Evolutionary conservation across 2,329 filamentous ascomycete genomes (phyloP).

Genomic region (Penicillium frequentans): DNA sequence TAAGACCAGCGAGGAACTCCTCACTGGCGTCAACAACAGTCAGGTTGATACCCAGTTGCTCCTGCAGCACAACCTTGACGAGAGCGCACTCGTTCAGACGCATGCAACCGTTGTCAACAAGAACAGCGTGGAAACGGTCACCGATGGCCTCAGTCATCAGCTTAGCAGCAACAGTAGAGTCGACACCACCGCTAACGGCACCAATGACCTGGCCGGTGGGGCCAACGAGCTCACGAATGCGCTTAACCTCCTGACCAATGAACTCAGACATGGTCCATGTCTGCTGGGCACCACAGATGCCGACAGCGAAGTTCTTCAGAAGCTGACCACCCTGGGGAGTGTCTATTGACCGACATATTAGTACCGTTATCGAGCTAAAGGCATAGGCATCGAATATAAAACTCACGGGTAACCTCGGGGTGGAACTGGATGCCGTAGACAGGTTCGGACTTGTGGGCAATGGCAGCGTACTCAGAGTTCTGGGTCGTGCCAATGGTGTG

Average conservation of each 20-base stretch:
- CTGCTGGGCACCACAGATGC: slow-evolving; percentile 73
- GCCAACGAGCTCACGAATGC: slow-evolving; percentile 81
- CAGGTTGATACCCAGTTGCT: slow-evolving; percentile 85
- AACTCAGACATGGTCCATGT: slow-evolving; percentile 90
- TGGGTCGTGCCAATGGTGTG: slow-evolving; percentile 66
- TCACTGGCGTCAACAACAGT: slow-evolving; percentile 80
- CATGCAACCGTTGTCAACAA: slow-evolving; percentile 85
- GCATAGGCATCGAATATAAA: slow-evolving; percentile 57
- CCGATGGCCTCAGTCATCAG: slow-evolving; percentile 86
- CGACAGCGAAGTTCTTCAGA: slow-evolving; percentile 71
- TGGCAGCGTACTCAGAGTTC: slow-evolving; percentile 78
- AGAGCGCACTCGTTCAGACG: slow-evolving; percentile 79
- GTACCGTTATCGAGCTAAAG: slow-evolving; percentile 46
- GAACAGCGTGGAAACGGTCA: slow-evolving; percentile 78
- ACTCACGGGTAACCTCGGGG: neutral
- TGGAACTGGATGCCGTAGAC: slow-evolving; percentile 58
- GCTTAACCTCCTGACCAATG: slow-evolving; percentile 72
- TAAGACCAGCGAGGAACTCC: slow-evolving; percentile 72
- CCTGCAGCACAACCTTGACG: slow-evolving; percentile 75
- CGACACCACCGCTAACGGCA: slow-evolving; percentile 80
- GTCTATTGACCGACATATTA: neutral
- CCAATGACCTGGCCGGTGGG: slow-evolving; percentile 78
- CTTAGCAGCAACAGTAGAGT: slow-evolving; percentile 71
- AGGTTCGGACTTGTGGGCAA: slow-evolving; percentile 56
- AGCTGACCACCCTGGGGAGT: neutral